phyloP scores from a whole-genome alignment of 805 yeast genomes.

The Tetrapisispora fleetii region DNA sequence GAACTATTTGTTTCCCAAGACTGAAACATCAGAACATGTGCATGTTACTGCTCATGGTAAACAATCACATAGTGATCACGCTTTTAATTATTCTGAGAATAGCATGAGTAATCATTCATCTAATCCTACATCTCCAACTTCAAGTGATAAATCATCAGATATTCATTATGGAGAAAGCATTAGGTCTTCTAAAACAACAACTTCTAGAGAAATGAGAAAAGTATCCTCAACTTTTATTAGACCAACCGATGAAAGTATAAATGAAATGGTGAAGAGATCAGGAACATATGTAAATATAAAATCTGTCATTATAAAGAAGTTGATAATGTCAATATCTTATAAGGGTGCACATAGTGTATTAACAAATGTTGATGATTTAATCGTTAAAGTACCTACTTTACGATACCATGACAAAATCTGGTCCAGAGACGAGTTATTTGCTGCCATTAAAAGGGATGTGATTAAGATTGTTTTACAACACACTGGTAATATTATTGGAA shows the following conservation, averaged over 20 bases:
- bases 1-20: slow-evolving; percentile 39
- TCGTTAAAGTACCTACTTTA: slow-evolving; percentile 42
- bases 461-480: slow-evolving; percentile 46
- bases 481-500: slow-evolving; percentile 51
- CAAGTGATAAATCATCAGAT: background rate
- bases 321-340: slow-evolving; percentile 54
- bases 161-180: background rate
- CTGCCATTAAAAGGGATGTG: slow-evolving; percentile 45
- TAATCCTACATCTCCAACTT: background rate
- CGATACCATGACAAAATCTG: slow-evolving; percentile 41
- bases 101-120: background rate
- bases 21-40: slow-evolving; percentile 3
- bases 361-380: slow-evolving; percentile 48
- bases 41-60: background rate
- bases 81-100: background rate
- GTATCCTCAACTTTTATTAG: slow-evolving; percentile 9
- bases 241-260: slow-evolving; percentile 29
- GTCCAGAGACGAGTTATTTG: slow-evolving; percentile 47
- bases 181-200: background rate
- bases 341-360: slow-evolving; percentile 50
- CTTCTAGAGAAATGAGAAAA: slow-evolving; percentile 6
- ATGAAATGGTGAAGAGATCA: slow-evolving; percentile 66
- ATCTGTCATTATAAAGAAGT: slow-evolving; percentile 38
- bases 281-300: slow-evolving; percentile 56
- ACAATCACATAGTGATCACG: background rate